These are phyloP conservation scores for Coemansia sp. DNA, from an alignment of 192 early-diverging fungal species.

Conservation along the genomic window DNA sequence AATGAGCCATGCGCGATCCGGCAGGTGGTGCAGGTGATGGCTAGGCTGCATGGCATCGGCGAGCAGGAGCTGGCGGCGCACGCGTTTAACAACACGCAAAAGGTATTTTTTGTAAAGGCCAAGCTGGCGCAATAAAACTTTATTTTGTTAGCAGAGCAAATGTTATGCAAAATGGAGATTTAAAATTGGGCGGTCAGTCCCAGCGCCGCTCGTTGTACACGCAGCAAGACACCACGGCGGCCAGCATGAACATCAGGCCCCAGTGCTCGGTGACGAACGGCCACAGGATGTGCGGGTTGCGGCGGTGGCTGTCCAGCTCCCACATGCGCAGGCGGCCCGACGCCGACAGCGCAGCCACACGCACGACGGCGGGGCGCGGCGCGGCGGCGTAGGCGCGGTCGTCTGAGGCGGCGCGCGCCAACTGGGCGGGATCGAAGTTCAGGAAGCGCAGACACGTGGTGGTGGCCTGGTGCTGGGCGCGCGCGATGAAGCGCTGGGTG, in stretches of 20 bases:
- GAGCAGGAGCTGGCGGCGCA: slow-evolving; percentile 57
- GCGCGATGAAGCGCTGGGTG: slow-evolving; percentile 36
- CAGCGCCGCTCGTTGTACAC: slow-evolving; percentile 55
- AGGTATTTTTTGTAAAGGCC: slow-evolving; percentile 64
- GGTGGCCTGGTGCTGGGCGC: slow-evolving; percentile 31
- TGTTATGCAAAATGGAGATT: neutral
- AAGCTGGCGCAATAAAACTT: no score
- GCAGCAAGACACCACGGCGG: slow-evolving; percentile 45
- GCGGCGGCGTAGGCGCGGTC: slow-evolving; percentile 5
- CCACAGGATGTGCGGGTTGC: slow-evolving; percentile 51
- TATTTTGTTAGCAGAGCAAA: neutral
- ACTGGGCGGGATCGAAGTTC: slow-evolving; percentile 37
- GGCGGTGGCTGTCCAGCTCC: slow-evolving; percentile 48
- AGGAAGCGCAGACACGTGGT: slow-evolving; percentile 47
- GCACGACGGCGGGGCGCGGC: slow-evolving; percentile 7
- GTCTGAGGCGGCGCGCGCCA: neutral
- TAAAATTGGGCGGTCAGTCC: slow-evolving; percentile 13
- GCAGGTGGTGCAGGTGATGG: slow-evolving; percentile 69
- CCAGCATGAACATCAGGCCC: slow-evolving; percentile 54
- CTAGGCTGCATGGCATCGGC: slow-evolving; percentile 58
- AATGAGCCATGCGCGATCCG: slow-evolving; percentile 85
- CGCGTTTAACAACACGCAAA: slow-evolving; percentile 66
- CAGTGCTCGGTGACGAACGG: slow-evolving; percentile 53
- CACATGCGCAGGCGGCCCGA: slow-evolving; percentile 43
- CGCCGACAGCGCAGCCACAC: slow-evolving; percentile 33